Base-by-base conservation (phyloP, 208 protist genomes). In the Wallacemonas sp. region DNA sequence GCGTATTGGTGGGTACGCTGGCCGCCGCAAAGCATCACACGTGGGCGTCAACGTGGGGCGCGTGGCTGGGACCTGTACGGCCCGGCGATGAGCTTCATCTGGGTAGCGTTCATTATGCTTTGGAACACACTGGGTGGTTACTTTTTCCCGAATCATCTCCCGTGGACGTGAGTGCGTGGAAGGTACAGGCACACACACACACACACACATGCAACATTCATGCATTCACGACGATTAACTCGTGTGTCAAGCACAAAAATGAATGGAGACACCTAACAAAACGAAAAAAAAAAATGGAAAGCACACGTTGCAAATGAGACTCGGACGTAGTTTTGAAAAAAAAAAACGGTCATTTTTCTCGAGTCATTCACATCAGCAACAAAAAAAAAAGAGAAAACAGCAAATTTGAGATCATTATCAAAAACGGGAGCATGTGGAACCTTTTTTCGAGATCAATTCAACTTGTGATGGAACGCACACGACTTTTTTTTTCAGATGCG, bases 141-240 rank as follows among this genome's bases (percentile, higher is more conserved):
- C 34, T 70, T 94, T 31, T 86, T 94, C 45, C 69, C 85, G 1
- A 91, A 94, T 51, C 75, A 86, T 47, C 71, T 90, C 36, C 84
- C 84, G 2, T 94, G 88, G 88, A 94, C 88, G 33, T 92, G 69
- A 82, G 39, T 3, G 34, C 11, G 27, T 12, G 28, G n/a, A 63
- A 14, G n/a, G n/a, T n/a, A n/a, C n/a, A n/a, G n/a, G n/a, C n/a
- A n/a, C n/a, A n/a, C n/a, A n/a, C n/a, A n/a, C n/a, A n/a, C n/a
- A n/a, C n/a, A n/a, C n/a, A n/a, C n/a, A n/a, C n/a, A n/a, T n/a
- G n/a, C n/a, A n/a, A n/a, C n/a, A n/a, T n/a, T n/a, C n/a, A n/a
- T n/a, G n/a, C n/a, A n/a, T n/a, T n/a, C n/a, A n/a, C n/a, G n/a
- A n/a, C n/a, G n/a, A n/a, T n/a, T n/a, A n/a, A n/a, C n/a, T n/a